phyloP scores from a whole-genome alignment of 257 asterid genomes.

The Osmanthus fragrans region DNA sequence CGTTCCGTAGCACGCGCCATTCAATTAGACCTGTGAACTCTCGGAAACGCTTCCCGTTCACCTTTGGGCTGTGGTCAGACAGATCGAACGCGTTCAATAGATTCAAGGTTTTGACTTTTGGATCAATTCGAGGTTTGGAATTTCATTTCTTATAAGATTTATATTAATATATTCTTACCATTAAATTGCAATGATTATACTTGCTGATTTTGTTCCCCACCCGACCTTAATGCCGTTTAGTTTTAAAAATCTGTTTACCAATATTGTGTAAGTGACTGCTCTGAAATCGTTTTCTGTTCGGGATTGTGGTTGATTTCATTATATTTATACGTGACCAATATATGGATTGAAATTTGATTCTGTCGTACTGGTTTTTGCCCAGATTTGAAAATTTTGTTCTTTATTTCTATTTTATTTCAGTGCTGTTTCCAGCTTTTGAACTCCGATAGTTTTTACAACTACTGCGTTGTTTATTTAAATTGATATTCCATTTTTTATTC shows the following conservation, averaged over 20 bases:
- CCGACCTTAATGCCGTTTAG: not conserved
- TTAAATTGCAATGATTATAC: not conserved
- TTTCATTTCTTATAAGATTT: conserved; percentile 25
- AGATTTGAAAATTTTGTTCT: not conserved
- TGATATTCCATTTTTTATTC: not conserved
- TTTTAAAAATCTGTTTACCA: no score
- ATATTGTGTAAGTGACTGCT: not conserved
- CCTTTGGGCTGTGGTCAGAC: conserved; percentile 12
- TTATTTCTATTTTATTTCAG: not conserved
- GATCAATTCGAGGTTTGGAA: conserved; percentile 10
- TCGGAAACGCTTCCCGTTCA: not conserved
- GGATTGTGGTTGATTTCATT: conserved; percentile 2
- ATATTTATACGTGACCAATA: not conserved
- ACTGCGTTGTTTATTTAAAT: not conserved
- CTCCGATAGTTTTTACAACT: not conserved
- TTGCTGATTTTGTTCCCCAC: not conserved
- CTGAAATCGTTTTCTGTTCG: not conserved
- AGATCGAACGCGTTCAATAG: conserved; percentile 22
- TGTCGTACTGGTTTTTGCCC: not conserved
- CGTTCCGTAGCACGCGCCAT: not conserved
- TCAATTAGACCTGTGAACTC: conserved; percentile 9
- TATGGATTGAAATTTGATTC: not conserved
- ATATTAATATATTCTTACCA: not conserved
- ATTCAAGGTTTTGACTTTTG: conserved; percentile 12
- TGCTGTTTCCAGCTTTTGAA: not conserved